phyloP scores from a whole-genome alignment of 169 alveolate species.

The Plasmodium chabaudi region DNA sequence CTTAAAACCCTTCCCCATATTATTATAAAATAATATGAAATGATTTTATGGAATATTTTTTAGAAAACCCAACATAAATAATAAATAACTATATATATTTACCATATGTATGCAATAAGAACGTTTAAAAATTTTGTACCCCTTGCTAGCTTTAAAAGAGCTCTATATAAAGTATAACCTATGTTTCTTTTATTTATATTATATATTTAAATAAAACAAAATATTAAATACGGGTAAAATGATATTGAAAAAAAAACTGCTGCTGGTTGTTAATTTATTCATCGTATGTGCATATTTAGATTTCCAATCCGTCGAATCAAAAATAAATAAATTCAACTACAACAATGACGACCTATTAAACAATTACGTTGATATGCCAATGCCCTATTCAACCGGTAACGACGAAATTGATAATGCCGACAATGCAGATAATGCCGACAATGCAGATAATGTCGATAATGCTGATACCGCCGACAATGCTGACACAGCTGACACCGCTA shows the following conservation, averaged over 20 bases:
- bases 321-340: conserved; percentile 7
- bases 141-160: too few species aligned
- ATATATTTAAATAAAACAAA: too few species aligned
- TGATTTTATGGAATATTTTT: too few species aligned
- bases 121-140: too few species aligned
- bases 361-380: background rate
- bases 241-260: conserved; percentile 1
- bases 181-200: too few species aligned
- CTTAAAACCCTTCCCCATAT: too few species aligned
- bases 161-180: too few species aligned
- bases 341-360: background rate
- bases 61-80: too few species aligned
- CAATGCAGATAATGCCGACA: background rate
- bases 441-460: background rate
- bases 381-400: too few species aligned
- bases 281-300: conserved; percentile 26
- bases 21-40: too few species aligned
- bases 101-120: too few species aligned
- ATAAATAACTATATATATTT: too few species aligned
- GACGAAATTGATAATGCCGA: background rate
- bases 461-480: background rate
- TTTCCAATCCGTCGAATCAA: conserved; percentile 32
- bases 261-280: conserved; percentile 9
- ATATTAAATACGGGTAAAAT: background rate
- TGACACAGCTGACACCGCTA: background rate